Evolutionary conservation across 2,329 filamentous ascomycete genomes (phyloP).

Genomic region (Clarireedia paspali): DNA sequence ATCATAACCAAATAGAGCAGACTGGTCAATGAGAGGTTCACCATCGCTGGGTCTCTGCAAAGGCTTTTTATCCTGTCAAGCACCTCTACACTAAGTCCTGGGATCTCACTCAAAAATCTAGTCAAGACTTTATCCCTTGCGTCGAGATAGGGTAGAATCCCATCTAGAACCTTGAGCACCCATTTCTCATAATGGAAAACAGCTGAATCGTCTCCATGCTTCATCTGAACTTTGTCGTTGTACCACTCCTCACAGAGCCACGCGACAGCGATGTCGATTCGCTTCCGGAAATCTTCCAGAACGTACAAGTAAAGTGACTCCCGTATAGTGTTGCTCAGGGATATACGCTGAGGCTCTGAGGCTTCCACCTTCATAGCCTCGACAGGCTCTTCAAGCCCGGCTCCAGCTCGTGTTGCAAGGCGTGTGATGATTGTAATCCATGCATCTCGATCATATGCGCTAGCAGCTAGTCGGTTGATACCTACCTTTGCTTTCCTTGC

Average conservation of each 20-base stretch:
- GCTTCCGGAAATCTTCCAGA: constrained; percentile 81
- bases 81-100: constrained; percentile 64
- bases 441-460: constrained; percentile 75
- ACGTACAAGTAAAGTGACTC: constrained; percentile 78
- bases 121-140: constrained; percentile 83
- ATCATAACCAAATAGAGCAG: constrained; percentile 61
- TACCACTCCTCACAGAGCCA: constrained; percentile 99
- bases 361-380: constrained; percentile 49
- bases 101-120: constrained; percentile 85
- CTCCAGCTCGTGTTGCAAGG: constrained; percentile 70
- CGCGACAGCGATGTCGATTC: constrained; percentile 82
- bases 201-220: constrained; percentile 35
- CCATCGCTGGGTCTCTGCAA: constrained; percentile 58
- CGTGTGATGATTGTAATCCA: constrained; percentile 87
- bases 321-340: constrained; percentile 63
- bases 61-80: constrained; percentile 63
- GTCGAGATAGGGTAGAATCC: constrained; percentile 86
- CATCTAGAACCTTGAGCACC: constrained; percentile 75
- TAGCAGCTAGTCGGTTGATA: constrained; percentile 77
- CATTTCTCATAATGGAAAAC: constrained; percentile 70
- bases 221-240: constrained; percentile 61
- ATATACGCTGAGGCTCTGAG: constrained; percentile 31
- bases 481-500: constrained; percentile 58
- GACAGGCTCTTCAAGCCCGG: constrained; percentile 54
- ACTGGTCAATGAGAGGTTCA: constrained; percentile 55